Evolutionary conservation across 306 rosid genomes (phyloP).

Genomic region (Hylodesmum podocarpum): DNA sequence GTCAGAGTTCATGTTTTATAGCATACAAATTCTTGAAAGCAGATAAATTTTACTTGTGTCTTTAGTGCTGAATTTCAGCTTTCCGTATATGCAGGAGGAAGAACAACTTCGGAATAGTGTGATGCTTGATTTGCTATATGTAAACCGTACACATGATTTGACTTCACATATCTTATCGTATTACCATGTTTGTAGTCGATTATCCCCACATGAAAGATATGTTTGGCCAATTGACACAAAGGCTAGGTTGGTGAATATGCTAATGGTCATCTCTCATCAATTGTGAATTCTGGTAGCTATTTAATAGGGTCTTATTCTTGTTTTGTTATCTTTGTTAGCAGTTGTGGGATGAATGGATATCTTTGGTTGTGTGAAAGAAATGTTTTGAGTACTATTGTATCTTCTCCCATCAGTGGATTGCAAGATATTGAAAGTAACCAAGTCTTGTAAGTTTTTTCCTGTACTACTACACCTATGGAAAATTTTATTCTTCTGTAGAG

Average conservation of each 20-base stretch:
- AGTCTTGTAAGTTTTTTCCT: slow-evolving; percentile 61
- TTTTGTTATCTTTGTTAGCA: slow-evolving; percentile 29
- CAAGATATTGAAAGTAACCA: slow-evolving; percentile 51
- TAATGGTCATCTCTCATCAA: neutral
- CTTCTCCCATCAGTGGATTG: slow-evolving; percentile 62
- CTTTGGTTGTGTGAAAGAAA: slow-evolving; percentile 69
- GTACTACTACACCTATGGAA: neutral
- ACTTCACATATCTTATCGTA: slow-evolving; percentile 44
- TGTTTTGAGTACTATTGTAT: slow-evolving; percentile 38
- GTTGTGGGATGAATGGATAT: slow-evolving; percentile 81
- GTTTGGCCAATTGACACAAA: slow-evolving; percentile 39
- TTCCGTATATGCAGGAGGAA: slow-evolving; percentile 58
- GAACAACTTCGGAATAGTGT: slow-evolving; percentile 62
- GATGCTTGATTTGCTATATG: slow-evolving; percentile 76
- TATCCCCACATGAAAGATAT: slow-evolving; percentile 41
- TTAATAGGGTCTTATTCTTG: neutral
- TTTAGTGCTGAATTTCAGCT: slow-evolving; percentile 28
- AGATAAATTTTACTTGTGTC: neutral
- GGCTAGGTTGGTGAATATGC: slow-evolving; percentile 54
- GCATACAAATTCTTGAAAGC: neutral
- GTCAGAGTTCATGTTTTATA: neutral
- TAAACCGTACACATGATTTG: slow-evolving; percentile 54
- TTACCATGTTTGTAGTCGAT: slow-evolving; percentile 34
- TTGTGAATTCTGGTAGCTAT: neutral
- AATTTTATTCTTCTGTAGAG: neutral